phyloP scores from a whole-genome alignment of 2,329 filamentous ascomycete genomes.

The Sporothrix humicola region DNA sequence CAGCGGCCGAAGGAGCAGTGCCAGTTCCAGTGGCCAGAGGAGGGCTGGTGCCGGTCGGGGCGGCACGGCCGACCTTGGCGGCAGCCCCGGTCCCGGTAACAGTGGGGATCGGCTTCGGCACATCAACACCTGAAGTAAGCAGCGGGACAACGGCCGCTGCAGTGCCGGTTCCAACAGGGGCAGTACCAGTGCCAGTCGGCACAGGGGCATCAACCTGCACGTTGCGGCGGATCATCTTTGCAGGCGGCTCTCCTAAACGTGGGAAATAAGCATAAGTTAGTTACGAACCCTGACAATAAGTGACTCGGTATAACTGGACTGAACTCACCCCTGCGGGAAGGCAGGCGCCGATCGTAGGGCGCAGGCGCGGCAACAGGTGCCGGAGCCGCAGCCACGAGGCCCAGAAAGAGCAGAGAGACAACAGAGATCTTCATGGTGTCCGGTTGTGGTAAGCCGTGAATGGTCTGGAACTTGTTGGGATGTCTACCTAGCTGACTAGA shows the following conservation, averaged over 20 bases:
- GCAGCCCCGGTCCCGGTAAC: background rate
- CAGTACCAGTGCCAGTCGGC: background rate
- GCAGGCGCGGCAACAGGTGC: conserved; percentile 17
- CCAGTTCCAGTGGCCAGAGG: background rate
- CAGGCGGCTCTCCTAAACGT: conserved; percentile 4
- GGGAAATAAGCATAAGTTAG: background rate
- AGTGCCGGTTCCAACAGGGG: background rate
- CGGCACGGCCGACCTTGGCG: background rate
- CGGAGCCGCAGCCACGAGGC: conserved; percentile 19
- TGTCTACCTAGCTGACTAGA: background rate
- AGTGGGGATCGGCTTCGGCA: background rate
- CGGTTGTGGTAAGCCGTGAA: background rate
- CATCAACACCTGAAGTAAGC: background rate
- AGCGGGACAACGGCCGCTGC: background rate
- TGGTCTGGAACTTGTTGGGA: background rate
- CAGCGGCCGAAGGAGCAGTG: background rate
- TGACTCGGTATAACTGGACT: background rate
- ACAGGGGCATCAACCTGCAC: background rate
- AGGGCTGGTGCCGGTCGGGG: background rate
- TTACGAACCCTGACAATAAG: background rate
- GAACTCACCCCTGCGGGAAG: conserved; percentile 12
- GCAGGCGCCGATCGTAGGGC: conserved; percentile 11
- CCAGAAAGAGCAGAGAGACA: background rate
- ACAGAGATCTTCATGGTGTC: conserved; percentile 19
- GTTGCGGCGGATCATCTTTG: background rate